A percentile compares a stretch with the other conserved stretches of the same genome.
phyloP scores from a whole-genome alignment of 352 stramenopile species.

The Peronosclerospora sorghi region DNA sequence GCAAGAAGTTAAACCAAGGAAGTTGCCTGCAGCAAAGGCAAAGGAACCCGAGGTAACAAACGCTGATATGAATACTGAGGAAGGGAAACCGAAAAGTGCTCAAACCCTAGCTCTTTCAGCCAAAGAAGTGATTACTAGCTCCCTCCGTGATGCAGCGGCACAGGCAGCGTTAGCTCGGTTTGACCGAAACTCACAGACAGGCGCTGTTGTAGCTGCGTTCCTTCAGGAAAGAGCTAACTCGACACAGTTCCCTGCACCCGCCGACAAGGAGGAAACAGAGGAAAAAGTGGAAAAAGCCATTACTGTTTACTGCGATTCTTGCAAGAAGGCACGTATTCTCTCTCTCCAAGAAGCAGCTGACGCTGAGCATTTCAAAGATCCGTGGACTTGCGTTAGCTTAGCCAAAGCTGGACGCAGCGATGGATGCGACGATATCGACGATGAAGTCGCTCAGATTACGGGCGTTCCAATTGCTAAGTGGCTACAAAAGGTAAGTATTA shows the following conservation, averaged over 20 bases:
- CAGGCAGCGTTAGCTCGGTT: conserved; percentile 47
- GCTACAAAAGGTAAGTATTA: conserved; percentile 32
- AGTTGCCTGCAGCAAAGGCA: conserved; percentile 7
- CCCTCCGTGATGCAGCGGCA: conserved; percentile 36
- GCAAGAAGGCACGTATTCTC: conserved; percentile 69
- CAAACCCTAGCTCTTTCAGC: conserved; percentile 21
- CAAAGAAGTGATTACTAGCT: conserved; percentile 18
- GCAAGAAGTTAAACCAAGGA: not conserved
- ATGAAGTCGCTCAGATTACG: conserved; percentile 60
- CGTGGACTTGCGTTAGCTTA: conserved; percentile 57
- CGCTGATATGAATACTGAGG: conserved; percentile 8
- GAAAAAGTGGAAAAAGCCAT: conserved; percentile 50
- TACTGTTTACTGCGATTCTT: conserved; percentile 75
- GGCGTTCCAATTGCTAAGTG: conserved; percentile 32
- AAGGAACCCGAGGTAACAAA: conserved; percentile 11
- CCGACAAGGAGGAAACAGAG: conserved; percentile 20
- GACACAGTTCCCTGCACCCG: not conserved
- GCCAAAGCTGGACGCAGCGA: conserved; percentile 17
- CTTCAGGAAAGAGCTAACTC: not conserved
- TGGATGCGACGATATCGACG: conserved; percentile 47
- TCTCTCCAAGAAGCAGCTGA: conserved; percentile 30
- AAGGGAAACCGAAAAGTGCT: conserved; percentile 9
- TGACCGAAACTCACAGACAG: conserved; percentile 27
- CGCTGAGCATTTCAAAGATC: conserved; percentile 15
- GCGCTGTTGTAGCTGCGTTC: conserved; percentile 36